Base-by-base conservation (phyloP, 768 basidiomycete species). In the Epithele typhae region DNA sequence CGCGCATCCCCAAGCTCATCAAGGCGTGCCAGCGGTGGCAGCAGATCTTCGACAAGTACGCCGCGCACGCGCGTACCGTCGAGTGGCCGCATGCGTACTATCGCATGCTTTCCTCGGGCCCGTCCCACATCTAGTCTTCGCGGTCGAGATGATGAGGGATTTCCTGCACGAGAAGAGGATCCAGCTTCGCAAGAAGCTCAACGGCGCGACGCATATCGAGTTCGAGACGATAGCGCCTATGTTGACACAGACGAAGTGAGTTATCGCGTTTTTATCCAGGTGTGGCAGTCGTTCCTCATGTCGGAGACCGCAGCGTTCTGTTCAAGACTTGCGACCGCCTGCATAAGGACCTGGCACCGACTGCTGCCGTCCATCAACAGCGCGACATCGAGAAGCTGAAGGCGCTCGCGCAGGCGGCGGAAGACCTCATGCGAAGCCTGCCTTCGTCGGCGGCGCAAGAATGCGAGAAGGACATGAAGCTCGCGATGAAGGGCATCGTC, bases 81-180 rank as follows among this genome's bases (percentile, higher is more conserved):
- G 42, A 46, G 3, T 69, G 71, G 70, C 27, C 48, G 25, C 45
- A 43, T 19, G 53, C 50, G 5, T 49, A 45, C 15, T 76, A 78
- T 48, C 64, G 63, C 12, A 45, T 57, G 0, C 57, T 72, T 75
- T 70, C 53, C 56, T 62, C 5, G 61, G 62, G 40, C 60, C 61
- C n/a, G 59, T 77, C 7, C 71, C 74, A 1, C 69, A 65, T 42
- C 52, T 76, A 22, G 57, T 75, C 3, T 50, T 71, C 3, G 73
- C 68, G 49, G 62, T 77, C 23, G 69, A 76, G 38, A 43, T 57
- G 15, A 55, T 60, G 18, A 56, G 65, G 10, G 30, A 54, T 1
- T 21, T 59, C 17, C 51, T 65, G 7, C 30, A 57, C 32, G 40
- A 55, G 15, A 50, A 57, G 40, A 75, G 74, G 59, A 47, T 18